Base-by-base conservation (phyloP, 345 rosid genomes). In the Citrus inodora region DNA sequence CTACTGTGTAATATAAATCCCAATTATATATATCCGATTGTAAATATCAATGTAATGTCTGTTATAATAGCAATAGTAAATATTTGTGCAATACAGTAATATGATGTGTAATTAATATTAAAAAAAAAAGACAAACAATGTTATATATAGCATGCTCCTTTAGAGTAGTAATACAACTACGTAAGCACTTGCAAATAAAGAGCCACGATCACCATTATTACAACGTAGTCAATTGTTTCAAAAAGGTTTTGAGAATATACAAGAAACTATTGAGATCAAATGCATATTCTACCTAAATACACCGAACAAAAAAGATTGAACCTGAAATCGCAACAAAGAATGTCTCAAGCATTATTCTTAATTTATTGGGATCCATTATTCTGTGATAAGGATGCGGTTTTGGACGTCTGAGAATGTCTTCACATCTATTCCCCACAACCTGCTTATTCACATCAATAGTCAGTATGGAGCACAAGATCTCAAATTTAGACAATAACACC, bases 371-470 rank as follows among this genome's bases (percentile, higher is more conserved):
- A 74, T 80, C 73, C 75, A 78, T 17, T 60, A 42, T 72, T 83
- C 80, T 67, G 83, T 37, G 75, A 80, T 60, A 70, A 95, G 76
- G 71, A 95, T 76, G 32, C 86, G 89, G 51, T 79, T 84, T 78
- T 79, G 82, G 70, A 95, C 81, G 48, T 92, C 98, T 4, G 87
- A 76, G 76, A 95, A 95, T 59, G 93, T 83, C 81, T 80, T 81
- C 63, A 92, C 93, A 73, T 95, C 97, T 75, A 33, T 78, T 37
- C 97, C 92, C 98, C 98, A 92, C 73, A 93, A 80, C 98, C 98
- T 93, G 91, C 64, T 65, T 27, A 75, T 80, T 48, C 78, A 80
- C 40, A 79, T 28, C 33, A 60, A 46, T 7, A 24, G 48, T 28
- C 11, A 19, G 53, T 21, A 74, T 3, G 3, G 9, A 14, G 22